A percentile compares a stretch with the other conserved stretches of the same genome.
Conservation (phyloP, 495 filamentous ascomycete species). For the Penicillium paradoxum region DNA sequence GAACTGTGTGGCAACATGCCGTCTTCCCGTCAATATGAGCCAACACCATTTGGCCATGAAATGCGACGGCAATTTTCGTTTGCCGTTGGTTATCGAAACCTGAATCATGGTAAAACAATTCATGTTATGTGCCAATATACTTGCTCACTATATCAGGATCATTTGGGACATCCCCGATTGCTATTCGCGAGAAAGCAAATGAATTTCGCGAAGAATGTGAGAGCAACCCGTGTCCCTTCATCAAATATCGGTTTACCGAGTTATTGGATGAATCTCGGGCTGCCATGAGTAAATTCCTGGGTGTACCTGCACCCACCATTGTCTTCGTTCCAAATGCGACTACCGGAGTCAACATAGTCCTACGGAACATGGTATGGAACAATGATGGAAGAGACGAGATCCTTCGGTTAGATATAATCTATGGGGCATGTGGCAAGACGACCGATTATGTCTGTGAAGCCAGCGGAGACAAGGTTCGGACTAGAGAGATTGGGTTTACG, state of each 20-base stretch:
- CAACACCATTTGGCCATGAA: slow-evolving; percentile 41
- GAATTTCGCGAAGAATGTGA: slow-evolving; percentile 55
- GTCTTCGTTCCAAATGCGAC: slow-evolving; percentile 75
- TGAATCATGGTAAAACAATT: slow-evolving; percentile 63
- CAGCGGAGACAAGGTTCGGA: slow-evolving; percentile 26
- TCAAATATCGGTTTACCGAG: slow-evolving; percentile 55
- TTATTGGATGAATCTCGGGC: slow-evolving; percentile 58
- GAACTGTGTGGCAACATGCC: not conserved
- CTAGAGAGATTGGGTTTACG: slow-evolving; percentile 24
- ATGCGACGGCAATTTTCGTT: slow-evolving; percentile 62
- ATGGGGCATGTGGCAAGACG: slow-evolving; percentile 63
- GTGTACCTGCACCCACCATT: slow-evolving; percentile 52
- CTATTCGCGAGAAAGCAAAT: slow-evolving; percentile 49
- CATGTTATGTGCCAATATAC: not conserved
- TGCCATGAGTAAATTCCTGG: slow-evolving; percentile 58
- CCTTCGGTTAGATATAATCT: slow-evolving; percentile 63
- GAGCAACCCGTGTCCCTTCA: slow-evolving; percentile 60
- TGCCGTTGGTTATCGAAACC: slow-evolving; percentile 53
- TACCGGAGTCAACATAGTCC: slow-evolving; percentile 67
- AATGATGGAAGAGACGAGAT: slow-evolving; percentile 46
- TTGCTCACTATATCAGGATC: slow-evolving; percentile 46
- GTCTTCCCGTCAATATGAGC: not conserved
- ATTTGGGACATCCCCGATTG: slow-evolving; percentile 64
- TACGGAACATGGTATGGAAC: slow-evolving; percentile 57
- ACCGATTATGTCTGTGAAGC: slow-evolving; percentile 63